A percentile compares a stretch with the other conserved stretches of the same genome.
phyloP scores from a whole-genome alignment of 2,329 filamentous ascomycete genomes.

The Bisporella sp. region DNA sequence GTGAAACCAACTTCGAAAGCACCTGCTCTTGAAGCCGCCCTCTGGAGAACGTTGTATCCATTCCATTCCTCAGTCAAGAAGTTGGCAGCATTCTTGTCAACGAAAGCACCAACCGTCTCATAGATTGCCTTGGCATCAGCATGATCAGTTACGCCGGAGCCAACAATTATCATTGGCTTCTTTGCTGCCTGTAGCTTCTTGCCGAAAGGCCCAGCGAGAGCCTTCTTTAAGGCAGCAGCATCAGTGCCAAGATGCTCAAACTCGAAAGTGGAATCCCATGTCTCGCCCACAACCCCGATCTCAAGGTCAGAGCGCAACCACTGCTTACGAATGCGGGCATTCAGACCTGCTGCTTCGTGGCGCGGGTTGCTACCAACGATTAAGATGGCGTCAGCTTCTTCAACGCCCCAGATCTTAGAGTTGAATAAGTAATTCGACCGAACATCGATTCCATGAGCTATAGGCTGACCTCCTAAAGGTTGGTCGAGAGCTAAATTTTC shows the following conservation, averaged over 20 bases:
- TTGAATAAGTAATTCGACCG: constrained; percentile 97
- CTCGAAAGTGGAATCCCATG: constrained; percentile 91
- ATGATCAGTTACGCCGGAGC: constrained; percentile 87
- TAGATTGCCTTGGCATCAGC: constrained; percentile 87
- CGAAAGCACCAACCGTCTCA: constrained; percentile 81
- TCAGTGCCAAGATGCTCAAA: constrained; percentile 85
- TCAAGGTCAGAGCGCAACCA: constrained; percentile 94
- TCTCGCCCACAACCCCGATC: constrained; percentile 83
- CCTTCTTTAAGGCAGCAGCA: constrained; percentile 73
- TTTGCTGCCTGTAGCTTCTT: constrained; percentile 86
- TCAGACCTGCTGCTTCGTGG: constrained; percentile 90
- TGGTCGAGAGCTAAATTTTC: constrained; percentile 94
- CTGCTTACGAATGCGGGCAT: constrained; percentile 95
- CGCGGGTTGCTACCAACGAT: constrained; percentile 93
- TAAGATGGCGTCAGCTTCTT: constrained; percentile 87
- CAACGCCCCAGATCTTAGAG: constrained; percentile 86
- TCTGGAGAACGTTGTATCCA: constrained; percentile 94
- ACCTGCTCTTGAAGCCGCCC: constrained; percentile 83
- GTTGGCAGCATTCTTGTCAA: constrained; percentile 85
- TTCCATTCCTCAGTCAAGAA: constrained; percentile 92
- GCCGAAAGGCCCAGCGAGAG: constrained; percentile 79
- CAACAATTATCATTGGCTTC: constrained; percentile 93
- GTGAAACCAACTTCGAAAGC: constrained; percentile 96
- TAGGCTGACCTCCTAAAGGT: constrained; percentile 71
- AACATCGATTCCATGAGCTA: constrained; percentile 89